Evolutionary conservation across 352 stramenopile genomes (phyloP).

Genomic region (Phytophthora capsici): DNA sequence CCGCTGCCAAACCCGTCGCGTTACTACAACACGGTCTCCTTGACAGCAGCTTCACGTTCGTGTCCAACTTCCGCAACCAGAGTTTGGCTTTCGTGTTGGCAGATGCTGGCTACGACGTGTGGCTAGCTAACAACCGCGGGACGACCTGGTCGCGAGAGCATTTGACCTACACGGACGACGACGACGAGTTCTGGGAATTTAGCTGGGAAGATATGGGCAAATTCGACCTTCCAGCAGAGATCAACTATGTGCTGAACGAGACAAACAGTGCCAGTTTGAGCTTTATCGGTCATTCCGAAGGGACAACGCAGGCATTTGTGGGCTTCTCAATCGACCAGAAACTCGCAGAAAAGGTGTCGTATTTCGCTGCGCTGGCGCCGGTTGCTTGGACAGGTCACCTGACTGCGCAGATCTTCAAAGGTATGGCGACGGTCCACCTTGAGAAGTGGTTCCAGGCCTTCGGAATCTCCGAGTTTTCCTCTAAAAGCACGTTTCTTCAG

Average conservation of each 20-base stretch:
- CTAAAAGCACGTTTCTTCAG: slow-evolving; percentile 35
- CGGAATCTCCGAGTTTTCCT: slow-evolving; percentile 48
- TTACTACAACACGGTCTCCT: slow-evolving; percentile 62
- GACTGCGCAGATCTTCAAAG: slow-evolving; percentile 43
- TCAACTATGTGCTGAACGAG: slow-evolving; percentile 46
- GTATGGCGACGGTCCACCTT: slow-evolving; percentile 36
- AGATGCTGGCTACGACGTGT: slow-evolving; percentile 63
- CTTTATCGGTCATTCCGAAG: slow-evolving; percentile 58
- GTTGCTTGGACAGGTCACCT: slow-evolving; percentile 46
- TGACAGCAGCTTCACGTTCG: slow-evolving; percentile 58
- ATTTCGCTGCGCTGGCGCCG: slow-evolving; percentile 54
- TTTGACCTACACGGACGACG: slow-evolving; percentile 42
- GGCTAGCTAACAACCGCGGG: slow-evolving; percentile 64
- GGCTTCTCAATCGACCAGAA: slow-evolving; percentile 55
- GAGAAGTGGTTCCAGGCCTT: slow-evolving; percentile 46
- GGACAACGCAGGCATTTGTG: slow-evolving; percentile 56
- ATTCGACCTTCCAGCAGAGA: slow-evolving; percentile 55
- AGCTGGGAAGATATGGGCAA: slow-evolving; percentile 63
- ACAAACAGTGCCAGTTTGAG: slow-evolving; percentile 41
- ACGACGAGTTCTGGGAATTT: slow-evolving; percentile 61
- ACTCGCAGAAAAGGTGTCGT: slow-evolving; percentile 54
- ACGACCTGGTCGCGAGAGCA: slow-evolving; percentile 61
- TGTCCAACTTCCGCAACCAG: slow-evolving; percentile 58
- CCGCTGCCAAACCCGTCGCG: slow-evolving; percentile 46
- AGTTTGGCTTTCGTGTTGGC: slow-evolving; percentile 57